Base-by-base conservation (phyloP, 148 eudicot genomes). In the Cornus controversa region DNA sequence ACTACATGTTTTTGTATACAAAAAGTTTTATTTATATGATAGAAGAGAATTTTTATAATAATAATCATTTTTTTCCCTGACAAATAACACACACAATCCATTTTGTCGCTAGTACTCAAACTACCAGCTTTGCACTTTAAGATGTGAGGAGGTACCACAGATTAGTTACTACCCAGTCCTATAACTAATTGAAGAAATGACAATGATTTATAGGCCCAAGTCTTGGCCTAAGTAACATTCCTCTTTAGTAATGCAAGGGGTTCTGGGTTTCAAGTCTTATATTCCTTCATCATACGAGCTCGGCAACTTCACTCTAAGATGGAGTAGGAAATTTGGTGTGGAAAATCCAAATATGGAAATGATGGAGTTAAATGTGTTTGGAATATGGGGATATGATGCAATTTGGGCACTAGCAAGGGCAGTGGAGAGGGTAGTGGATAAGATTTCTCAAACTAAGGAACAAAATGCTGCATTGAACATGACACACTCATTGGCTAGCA, bases 201-300 rank as follows among this genome's bases (percentile, higher is more conserved):
- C n/a, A n/a, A n/a, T n/a, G n/a, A n/a, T n/a, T n/a, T n/a, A n/a
- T n/a, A n/a, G n/a, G n/a, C n/a, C n/a, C n/a, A n/a, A n/a, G n/a
- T n/a, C n/a, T n/a, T n/a, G n/a, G n/a, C n/a, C n/a, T n/a, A n/a
- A n/a, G n/a, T n/a, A n/a, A n/a, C n/a, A n/a, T n/a, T n/a, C n/a
- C n/a, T n/a, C n/a, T n/a, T n/a, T n/a, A n/a, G n/a, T n/a, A n/a
- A 75, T 83, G 77, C 74, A 76, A 67, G 85, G 85, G 4, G 82
- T 42, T 42, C 13, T 83, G 18, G 85, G 80, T 66, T 40, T 83
- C 23, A 83, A 73, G 31, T 58, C 82, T 8, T 79, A 75, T 24
- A 65, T 83, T 72, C 65, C 80, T 13, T 6, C 66, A 22, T 83
- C 85, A 29, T 67, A 25, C 13, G 50, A 73, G 67, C 75, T 83